Evolutionary conservation across 768 basidiomycete species (phyloP).

Genomic region (Amanita phalloides): DNA sequence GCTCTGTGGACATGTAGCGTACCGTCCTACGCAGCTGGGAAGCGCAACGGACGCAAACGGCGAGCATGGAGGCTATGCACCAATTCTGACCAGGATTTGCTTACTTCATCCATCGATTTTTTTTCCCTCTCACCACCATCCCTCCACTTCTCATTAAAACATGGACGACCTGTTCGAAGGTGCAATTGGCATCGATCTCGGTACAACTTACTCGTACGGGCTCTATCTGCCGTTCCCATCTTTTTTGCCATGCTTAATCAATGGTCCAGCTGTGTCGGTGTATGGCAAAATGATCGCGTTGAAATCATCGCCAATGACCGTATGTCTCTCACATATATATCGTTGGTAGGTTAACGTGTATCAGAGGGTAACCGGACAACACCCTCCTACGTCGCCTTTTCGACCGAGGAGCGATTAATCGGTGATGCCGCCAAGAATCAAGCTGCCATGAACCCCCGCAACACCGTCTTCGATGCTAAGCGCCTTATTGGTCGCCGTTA

Average conservation of each 20-base stretch:
- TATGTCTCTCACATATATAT: slow-evolving; percentile 27
- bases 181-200: slow-evolving; percentile 94
- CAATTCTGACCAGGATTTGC: slow-evolving; percentile 14
- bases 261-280: slow-evolving; percentile 79
- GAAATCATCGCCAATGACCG: slow-evolving; percentile 98
- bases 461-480: slow-evolving; percentile 99
- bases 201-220: slow-evolving; percentile 91
- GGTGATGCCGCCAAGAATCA: slow-evolving; percentile 99
- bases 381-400: slow-evolving; percentile 99
- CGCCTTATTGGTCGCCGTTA: slow-evolving; percentile 96
- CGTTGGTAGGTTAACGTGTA: slow-evolving; percentile 8
- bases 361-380: slow-evolving; percentile 97
- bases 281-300: slow-evolving; percentile 99
- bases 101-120: slow-evolving; percentile 53
- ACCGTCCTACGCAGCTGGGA: too few relatives aligned
- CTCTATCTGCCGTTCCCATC: slow-evolving; percentile 7
- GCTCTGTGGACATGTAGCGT: slow-evolving; percentile 19
- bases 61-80: slow-evolving; percentile 29
- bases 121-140: slow-evolving; percentile 31
- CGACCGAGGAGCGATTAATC: slow-evolving; percentile 90
- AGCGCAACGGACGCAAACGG: slow-evolving; percentile 21
- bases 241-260: slow-evolving; percentile 8
- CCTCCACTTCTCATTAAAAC: slow-evolving; percentile 33
- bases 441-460: slow-evolving; percentile 98
- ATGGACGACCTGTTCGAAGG: slow-evolving; percentile 94